Percentiles rank a stretch among this genome's conserved stretches.
phyloP scores from a whole-genome alignment of 257 asterid genomes.

The Salvia rosmarinus region DNA sequence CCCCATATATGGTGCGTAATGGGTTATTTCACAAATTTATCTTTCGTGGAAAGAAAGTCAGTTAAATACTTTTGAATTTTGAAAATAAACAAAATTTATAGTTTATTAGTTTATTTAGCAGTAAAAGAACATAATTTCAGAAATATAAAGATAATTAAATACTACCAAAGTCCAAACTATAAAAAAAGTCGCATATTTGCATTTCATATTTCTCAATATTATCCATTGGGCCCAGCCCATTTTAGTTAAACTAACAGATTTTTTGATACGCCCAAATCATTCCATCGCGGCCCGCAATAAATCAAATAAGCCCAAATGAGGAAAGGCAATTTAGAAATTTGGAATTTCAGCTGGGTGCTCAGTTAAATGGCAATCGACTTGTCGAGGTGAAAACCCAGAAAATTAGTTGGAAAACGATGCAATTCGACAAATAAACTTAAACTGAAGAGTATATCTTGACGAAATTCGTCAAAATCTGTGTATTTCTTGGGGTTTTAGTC shows the following conservation, averaged over 20 bases:
- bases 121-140: too few relatives aligned
- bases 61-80: too few relatives aligned
- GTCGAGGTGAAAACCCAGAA: slow-evolving; percentile 35
- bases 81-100: too few relatives aligned
- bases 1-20: too few relatives aligned
- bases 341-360: slow-evolving; percentile 30
- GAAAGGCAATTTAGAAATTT: slow-evolving; percentile 31
- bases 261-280: background rate
- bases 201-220: too few relatives aligned
- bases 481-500: background rate
- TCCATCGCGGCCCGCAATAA: background rate
- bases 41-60: too few relatives aligned
- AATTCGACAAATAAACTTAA: slow-evolving; percentile 9
- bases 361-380: slow-evolving; percentile 35
- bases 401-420: slow-evolving; percentile 28
- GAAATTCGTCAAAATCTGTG: slow-evolving; percentile 20
- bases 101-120: too few relatives aligned
- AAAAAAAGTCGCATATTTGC: too few relatives aligned
- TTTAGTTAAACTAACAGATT: background rate
- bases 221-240: background rate
- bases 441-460: background rate
- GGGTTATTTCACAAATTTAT: too few relatives aligned
- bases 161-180: too few relatives aligned
- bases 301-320: slow-evolving; percentile 3
- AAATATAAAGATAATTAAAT: too few relatives aligned